Base-by-base conservation (phyloP, 2,329 filamentous ascomycete genomes). In the Epichloe sibirici region DNA sequence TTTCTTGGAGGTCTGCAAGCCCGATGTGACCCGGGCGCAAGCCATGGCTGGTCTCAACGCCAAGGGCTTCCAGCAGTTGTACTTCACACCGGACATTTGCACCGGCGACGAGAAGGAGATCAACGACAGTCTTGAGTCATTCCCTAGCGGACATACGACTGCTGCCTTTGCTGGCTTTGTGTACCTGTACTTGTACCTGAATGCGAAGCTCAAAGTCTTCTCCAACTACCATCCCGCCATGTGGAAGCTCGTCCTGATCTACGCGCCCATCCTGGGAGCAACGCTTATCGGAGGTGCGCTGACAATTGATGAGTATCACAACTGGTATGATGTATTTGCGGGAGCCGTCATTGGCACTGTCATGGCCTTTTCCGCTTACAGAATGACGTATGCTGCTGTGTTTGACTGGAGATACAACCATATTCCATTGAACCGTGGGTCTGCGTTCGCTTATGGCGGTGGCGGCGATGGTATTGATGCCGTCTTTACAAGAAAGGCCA, bases 121-220 rank as follows among this genome's bases (percentile, higher is more conserved):
- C 67, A 76, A 87, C 62, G 84, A 88, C 63, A 74, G 75, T 2
- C 73, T 89, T 0, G 82, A 87, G 62, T 83, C 80, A 0, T 83
- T 90, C 66, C 86, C 86, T 0, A 85, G 79, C 1, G 86, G 86
- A 1, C 86, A 90, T 66, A 82, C 82, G 5, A 86, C 85, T 0
- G 85, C 85, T 1, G 84, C 83, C 0, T 88, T 88, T 54, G 83
- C 82, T 0, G 84, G 83, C 5, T 85, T 87, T 59, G 74, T 86
- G 23, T 89, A 79, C 62, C 69, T 89, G 3, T 84, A 76, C 58
- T 71, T 89, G 1, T 90, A 88, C 69, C 77, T 90, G 45, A 89
- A 89, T 65, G 85, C 83, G 47, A 89, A 89, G 71, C 74, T 90
- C 58, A 89, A 88, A 73, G 77, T 88, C 52, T 88, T 82, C 59